Base-by-base conservation (phyloP, 1,139 yeast genomes). In the Waltiozyma sp. region DNA sequence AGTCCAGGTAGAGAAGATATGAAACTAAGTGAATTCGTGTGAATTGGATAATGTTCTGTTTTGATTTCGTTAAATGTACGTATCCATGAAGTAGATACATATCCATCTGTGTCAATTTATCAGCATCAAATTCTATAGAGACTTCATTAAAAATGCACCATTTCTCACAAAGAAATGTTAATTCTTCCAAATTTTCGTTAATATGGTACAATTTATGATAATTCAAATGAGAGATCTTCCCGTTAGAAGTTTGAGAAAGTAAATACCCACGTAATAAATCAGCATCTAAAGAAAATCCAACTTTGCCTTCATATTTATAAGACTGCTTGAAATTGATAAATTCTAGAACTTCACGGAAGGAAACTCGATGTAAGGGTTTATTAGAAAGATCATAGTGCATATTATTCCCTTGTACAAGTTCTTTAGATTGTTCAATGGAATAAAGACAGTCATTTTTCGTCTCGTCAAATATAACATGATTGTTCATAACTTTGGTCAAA, bases 261-360 rank as follows among this genome's bases (percentile, higher is more conserved):
- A 26, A 26, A 26, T 26, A 26, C 28, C 49, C 45, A 37, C 57
- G 45, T 11, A 53, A 31, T 19, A 50, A 45, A 42, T 53, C 57
- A 14, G 49, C 40, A 19, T 46, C 50, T 5, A 35, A 11, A 4
- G 4, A 3, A 11, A 35, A 35, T n/a, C 37, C 37, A n/a, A 35
- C 9, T 5, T 11, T 18, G 8, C 16, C 23, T 19, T 35, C 23
- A 14, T 18, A 35, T 14, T 35, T 35, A 18, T 18, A 35, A 14
- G 37, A 8, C 5, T 35, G n/a, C 16, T 35, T 35, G 16, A 35
- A 35, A 11, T 35, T 35, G 37, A 35, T 35, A 14, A 35, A 35
- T 18, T 35, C 23, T 23, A 35, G 18, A n/a, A 35, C 23, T 19
- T 35, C 37, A 13, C 23, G 7, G 37, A 35, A 35, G 4, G 37